These are phyloP conservation scores for Hymenochaete sp. DNA, from an alignment of 1,284 basidiomycete genomes.

Conservation along the genomic window DNA sequence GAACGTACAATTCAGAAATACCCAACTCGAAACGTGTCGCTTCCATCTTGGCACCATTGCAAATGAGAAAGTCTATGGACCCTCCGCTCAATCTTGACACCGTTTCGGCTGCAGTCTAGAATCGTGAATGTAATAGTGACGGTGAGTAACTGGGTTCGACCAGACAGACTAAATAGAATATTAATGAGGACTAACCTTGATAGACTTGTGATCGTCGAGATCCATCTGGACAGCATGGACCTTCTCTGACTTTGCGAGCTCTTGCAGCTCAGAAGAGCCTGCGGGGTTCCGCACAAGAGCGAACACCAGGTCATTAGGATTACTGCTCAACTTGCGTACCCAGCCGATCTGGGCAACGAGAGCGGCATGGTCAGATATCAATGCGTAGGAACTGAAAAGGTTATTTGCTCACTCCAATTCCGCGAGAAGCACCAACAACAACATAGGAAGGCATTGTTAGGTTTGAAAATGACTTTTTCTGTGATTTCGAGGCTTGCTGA, in stretches of 20 bases:
- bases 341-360: conserved; percentile 30
- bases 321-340: conserved; percentile 24
- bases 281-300: conserved; percentile 26
- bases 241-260: conserved; percentile 21
- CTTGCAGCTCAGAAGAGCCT: conserved; percentile 19
- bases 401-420: conserved; percentile 27
- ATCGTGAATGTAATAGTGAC: too few species aligned
- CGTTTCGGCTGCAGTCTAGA: conserved; percentile 20
- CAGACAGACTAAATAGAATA: too few species aligned
- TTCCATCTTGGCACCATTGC: conserved; percentile 25
- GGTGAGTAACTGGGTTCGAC: too few species aligned
- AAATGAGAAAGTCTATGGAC: conserved; percentile 28
- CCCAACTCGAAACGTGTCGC: too few species aligned
- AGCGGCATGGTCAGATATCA: too few species aligned
- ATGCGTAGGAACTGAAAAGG: background rate
- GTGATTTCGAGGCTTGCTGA: too few species aligned
- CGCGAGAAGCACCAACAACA: conserved; percentile 27
- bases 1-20: too few species aligned
- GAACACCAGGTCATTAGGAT: conserved; percentile 26
- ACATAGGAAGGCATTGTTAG: conserved; percentile 26
- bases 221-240: conserved; percentile 28
- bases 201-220: conserved; percentile 22
- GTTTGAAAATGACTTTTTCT: too few species aligned
- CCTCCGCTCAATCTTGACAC: conserved; percentile 25
- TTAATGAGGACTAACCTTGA: background rate